Base-by-base conservation (phyloP, 2,329 filamentous ascomycete genomes). In the Grosmannia serpens region DNA sequence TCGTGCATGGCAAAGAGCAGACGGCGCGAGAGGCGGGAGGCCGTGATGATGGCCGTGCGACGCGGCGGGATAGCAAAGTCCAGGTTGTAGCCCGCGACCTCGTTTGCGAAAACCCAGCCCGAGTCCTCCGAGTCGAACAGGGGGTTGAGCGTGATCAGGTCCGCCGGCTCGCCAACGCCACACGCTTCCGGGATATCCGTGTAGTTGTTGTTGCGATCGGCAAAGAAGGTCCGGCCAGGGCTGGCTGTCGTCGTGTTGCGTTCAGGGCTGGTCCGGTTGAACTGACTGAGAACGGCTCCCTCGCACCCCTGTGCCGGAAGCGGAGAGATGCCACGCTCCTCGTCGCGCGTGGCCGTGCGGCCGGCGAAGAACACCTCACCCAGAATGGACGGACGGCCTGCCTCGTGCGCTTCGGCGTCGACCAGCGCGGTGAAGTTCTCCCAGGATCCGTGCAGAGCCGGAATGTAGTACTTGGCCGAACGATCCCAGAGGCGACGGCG, bases 401-500 rank as follows among this genome's bases (percentile, higher is more conserved):
- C 76, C 17, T 69, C 68, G 55, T 78, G 73, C 1, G 82, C 83
- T 65, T 88, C 83, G 17, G 79, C 73, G 54, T 83, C 77, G 4
- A 89, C 85, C 66, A 83, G 78, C 20, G 79, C 74, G 10, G 78
- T 82, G 68, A 91, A 91, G 66, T 90, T 83, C 46, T 86, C 81
- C 85, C 85, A 91, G 31, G 75, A 75, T 33, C 86, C 86, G 65
- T 91, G 87, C 38, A 84, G 75, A 0, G 75, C 74, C 0, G 88
- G 88, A 10, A 91, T 83, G 68, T 90, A 92, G 72, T 91, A 92
- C 62, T 87, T 84, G 27, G 84, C 79, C 55, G 83, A 86, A 53
- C 88, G 82, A 69, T 92, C 88, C 88, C 88, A 92, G 11, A 90
- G 75, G n/a, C 83, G 82, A 60, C 83, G 80, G 31, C 87, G 81